phyloP scores from a whole-genome alignment of 129 eudicot genomes.

The Tanacetum coccineum region DNA sequence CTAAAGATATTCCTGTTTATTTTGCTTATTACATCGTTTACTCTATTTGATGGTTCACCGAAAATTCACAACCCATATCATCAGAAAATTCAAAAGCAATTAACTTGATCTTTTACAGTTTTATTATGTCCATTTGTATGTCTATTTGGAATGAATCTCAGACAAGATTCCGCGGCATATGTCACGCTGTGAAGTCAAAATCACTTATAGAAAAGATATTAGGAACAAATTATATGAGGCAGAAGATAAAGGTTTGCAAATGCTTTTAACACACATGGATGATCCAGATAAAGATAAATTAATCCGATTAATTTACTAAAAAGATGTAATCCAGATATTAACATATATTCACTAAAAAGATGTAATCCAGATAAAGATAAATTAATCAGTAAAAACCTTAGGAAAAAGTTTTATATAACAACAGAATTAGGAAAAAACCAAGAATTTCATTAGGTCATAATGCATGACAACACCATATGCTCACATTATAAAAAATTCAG shows the following conservation, averaged over 20 bases:
- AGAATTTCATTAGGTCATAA: neutral
- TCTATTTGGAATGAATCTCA: too few relatives aligned
- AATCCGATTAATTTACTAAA: too few relatives aligned
- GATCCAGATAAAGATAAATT: too few relatives aligned
- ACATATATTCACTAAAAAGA: neutral
- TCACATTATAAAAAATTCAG: neutral
- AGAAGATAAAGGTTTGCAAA: conserved; percentile 1
- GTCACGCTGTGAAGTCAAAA: neutral
- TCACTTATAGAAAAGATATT: neutral
- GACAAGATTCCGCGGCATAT: too few relatives aligned
- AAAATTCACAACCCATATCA: too few relatives aligned
- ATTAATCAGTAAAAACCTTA: neutral
- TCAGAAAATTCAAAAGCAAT: too few relatives aligned
- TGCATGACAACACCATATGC: conserved; percentile 13
- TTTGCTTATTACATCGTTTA: too few relatives aligned
- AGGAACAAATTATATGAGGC: neutral
- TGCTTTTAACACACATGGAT: neutral
- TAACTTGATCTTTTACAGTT: too few relatives aligned
- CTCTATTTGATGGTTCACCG: too few relatives aligned
- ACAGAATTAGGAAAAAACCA: neutral
- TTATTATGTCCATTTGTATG: too few relatives aligned
- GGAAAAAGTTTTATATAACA: neutral
- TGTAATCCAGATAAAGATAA: neutral
- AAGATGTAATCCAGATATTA: too few relatives aligned
- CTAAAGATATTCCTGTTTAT: too few relatives aligned